These are phyloP conservation scores for Talaromyces nanjingensis DNA, from an alignment of 495 filamentous ascomycete species.

Conservation along the genomic window DNA sequence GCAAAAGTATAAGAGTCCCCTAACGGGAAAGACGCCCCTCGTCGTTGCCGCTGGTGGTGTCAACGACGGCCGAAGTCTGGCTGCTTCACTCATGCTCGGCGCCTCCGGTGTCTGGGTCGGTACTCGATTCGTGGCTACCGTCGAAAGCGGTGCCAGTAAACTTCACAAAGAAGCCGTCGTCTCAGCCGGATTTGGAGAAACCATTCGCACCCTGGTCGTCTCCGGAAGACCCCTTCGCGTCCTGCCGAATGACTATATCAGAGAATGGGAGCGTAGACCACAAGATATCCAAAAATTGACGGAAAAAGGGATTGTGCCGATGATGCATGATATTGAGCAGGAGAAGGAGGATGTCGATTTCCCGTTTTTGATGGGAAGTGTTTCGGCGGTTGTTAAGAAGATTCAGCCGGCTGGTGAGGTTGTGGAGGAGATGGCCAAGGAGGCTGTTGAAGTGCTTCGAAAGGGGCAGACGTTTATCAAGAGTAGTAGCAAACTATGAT, in stretches of 20 bases:
- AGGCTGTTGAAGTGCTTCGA: constrained; percentile 65
- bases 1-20: constrained; percentile 46
- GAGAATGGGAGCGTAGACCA: constrained; percentile 68
- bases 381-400: constrained; percentile 65
- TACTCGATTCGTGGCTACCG: constrained; percentile 73
- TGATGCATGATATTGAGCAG: constrained; percentile 71
- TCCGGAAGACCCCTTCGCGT: constrained; percentile 73
- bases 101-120: constrained; percentile 77
- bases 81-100: constrained; percentile 64
- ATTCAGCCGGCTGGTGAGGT: constrained; percentile 77
- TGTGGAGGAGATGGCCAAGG: constrained; percentile 77
- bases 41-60: constrained; percentile 76
- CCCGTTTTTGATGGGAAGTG: constrained; percentile 91
- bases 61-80: constrained; percentile 63
- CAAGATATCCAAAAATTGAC: constrained; percentile 66
- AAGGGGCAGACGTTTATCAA: constrained; percentile 28
- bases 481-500: constrained; percentile 18
- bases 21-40: constrained; percentile 48
- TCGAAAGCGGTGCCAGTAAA: constrained; percentile 69
- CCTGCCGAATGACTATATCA: constrained; percentile 73
- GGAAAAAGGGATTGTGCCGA: constrained; percentile 64
- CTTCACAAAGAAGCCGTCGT: constrained; percentile 80
- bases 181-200: constrained; percentile 63
- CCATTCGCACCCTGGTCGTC: constrained; percentile 69
- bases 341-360: constrained; percentile 68